Percentiles rank a stretch among this genome's conserved stretches.
These are phyloP conservation scores for Fraxinus quadrangulata DNA, from an alignment of 257 asterid species.

Conservation along the genomic window DNA sequence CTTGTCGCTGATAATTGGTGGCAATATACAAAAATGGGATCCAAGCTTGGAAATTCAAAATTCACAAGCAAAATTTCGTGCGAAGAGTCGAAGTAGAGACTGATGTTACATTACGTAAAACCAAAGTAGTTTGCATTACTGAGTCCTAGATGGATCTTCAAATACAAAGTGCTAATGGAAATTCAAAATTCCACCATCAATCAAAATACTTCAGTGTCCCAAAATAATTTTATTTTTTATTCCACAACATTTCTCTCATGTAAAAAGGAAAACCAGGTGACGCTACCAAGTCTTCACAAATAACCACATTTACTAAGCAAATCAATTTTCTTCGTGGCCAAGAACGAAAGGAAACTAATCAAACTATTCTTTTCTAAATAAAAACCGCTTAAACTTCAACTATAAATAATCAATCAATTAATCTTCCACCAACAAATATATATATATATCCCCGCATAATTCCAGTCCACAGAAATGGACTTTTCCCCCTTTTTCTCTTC, in stretches of 20 bases:
- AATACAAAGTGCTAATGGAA: background rate
- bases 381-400: background rate
- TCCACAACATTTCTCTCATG: background rate
- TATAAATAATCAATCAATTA: too few species aligned
- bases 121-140: background rate
- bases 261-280: background rate
- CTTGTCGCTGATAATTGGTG: too few species aligned
- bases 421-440: too few species aligned
- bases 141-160: background rate
- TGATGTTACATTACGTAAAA: background rate
- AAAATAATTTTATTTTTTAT: background rate
- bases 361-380: background rate
- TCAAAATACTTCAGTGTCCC: background rate
- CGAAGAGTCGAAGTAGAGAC: background rate
- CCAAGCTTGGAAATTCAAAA: too few species aligned
- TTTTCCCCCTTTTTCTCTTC: background rate
- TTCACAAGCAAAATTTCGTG: background rate
- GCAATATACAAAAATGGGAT: too few species aligned
- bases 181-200: conserved; percentile 1
- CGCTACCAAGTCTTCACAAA: too few species aligned
- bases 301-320: background rate
- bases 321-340: background rate
- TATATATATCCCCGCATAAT: background rate
- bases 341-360: conserved; percentile 7
- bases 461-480: background rate